These are phyloP conservation scores for Nigrospora osmanthi DNA, from an alignment of 2,329 filamentous ascomycete genomes.

Conservation along the genomic window DNA sequence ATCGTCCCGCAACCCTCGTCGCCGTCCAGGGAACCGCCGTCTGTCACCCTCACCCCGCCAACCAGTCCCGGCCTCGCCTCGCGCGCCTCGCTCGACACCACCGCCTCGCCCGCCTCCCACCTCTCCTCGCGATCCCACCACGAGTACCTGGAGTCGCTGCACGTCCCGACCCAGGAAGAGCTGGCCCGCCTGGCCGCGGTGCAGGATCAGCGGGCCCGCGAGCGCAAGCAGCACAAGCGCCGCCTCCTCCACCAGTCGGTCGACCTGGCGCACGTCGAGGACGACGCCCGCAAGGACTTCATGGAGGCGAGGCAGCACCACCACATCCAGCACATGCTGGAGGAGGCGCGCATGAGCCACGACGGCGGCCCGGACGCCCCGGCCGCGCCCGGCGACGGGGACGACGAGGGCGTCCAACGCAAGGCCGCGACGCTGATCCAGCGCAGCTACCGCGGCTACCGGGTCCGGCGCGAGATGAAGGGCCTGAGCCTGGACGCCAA, in stretches of 20 bases:
- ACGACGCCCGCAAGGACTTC: constrained; percentile 22
- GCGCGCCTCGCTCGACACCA: constrained; percentile 11
- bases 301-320: constrained; percentile 20
- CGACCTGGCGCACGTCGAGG: constrained; percentile 10
- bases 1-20: no score
- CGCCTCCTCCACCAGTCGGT: constrained; percentile 19
- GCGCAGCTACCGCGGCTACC: constrained; percentile 71
- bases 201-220: constrained; percentile 38
- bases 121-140: constrained; percentile 20
- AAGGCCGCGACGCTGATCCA: constrained; percentile 53
- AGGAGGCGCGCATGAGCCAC: constrained; percentile 2
- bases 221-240: constrained; percentile 31
- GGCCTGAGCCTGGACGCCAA: constrained; percentile 63
- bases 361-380: background rate
- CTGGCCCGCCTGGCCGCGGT: constrained; percentile 40
- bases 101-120: constrained; percentile 13
- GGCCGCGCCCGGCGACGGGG: no score
- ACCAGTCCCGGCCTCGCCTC: constrained; percentile 2
- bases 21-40: no score
- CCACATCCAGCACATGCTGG: constrained; percentile 7
- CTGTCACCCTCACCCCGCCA: no score
- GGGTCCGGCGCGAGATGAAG: constrained; percentile 60
- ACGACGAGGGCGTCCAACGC: constrained; percentile 11
- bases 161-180: constrained; percentile 35
- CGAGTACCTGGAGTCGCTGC: constrained; percentile 42